phyloP scores from a whole-genome alignment of 441 rosid genomes.

The Jatropha multifida region DNA sequence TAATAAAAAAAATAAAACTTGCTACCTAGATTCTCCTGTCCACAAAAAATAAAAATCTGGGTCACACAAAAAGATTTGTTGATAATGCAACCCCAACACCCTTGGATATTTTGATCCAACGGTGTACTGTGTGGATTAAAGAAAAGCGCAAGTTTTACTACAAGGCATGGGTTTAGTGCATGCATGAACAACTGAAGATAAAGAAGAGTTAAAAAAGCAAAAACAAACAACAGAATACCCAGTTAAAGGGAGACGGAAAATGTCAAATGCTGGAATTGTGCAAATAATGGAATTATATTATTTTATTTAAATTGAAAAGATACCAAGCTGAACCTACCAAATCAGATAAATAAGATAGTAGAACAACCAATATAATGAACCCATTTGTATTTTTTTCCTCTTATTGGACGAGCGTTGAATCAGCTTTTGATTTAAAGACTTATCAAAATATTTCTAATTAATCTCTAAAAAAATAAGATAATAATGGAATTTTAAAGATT shows the following conservation, averaged over 20 bases:
- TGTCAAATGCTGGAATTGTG: constrained; percentile 32
- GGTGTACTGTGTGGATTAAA: not conserved
- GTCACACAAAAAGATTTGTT: not conserved
- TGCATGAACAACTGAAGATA: not conserved
- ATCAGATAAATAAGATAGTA: constrained; percentile 33
- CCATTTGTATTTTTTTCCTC: too few species aligned
- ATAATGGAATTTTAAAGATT: too few species aligned
- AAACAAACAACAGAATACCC: constrained; percentile 21
- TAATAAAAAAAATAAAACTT: not conserved
- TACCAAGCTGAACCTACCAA: constrained; percentile 34
- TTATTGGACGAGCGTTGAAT: too few species aligned
- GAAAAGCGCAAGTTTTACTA: constrained; percentile 3
- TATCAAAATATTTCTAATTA: too few species aligned
- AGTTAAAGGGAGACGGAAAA: constrained; percentile 18
- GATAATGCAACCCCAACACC: constrained; percentile 3
- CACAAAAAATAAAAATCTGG: constrained; percentile 7
- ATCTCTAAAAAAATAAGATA: too few species aligned
- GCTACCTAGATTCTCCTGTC: constrained; percentile 12
- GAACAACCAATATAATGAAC: constrained; percentile 20
- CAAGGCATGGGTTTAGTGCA: not conserved
- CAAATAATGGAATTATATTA: constrained; percentile 19
- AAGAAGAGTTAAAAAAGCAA: not conserved
- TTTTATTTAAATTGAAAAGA: not conserved
- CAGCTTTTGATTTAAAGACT: too few species aligned
- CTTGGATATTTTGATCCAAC: constrained; percentile 7